Conservation (phyloP, 331 rosid species). For the Quercus lobata region DNA sequence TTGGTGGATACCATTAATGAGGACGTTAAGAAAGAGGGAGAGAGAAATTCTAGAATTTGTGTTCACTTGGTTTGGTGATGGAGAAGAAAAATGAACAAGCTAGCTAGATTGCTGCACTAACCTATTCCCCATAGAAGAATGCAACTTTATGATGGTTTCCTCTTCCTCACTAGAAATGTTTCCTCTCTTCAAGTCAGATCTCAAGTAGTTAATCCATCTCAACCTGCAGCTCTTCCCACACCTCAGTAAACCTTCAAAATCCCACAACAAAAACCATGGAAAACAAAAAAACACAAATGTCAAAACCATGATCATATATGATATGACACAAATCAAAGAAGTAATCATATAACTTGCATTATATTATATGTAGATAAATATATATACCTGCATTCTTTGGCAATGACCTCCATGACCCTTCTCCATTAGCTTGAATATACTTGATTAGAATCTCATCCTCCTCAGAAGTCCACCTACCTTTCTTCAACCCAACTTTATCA, state of each 20-base stretch:
- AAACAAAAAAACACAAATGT: background rate
- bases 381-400: constrained; percentile 77
- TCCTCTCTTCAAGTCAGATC: constrained; percentile 72
- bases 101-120: background rate
- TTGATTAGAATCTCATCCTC: constrained; percentile 60
- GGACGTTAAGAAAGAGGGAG: too few species aligned
- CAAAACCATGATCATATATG: background rate
- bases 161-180: constrained; percentile 71
- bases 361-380: too few species aligned
- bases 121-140: constrained; percentile 79
- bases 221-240: constrained; percentile 93
- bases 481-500: constrained; percentile 77
- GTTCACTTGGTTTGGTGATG: background rate
- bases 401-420: constrained; percentile 87
- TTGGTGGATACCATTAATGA: too few species aligned
- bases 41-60: background rate
- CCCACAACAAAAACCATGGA: background rate
- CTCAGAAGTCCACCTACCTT: constrained; percentile 76
- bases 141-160: constrained; percentile 50
- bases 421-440: constrained; percentile 67
- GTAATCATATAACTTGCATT: background rate
- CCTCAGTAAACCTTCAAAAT: constrained; percentile 60
- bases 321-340: background rate
- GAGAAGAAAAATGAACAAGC: background rate
- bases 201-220: constrained; percentile 83